phyloP scores from a whole-genome alignment of 345 rosid species.

The Populus simonii region DNA sequence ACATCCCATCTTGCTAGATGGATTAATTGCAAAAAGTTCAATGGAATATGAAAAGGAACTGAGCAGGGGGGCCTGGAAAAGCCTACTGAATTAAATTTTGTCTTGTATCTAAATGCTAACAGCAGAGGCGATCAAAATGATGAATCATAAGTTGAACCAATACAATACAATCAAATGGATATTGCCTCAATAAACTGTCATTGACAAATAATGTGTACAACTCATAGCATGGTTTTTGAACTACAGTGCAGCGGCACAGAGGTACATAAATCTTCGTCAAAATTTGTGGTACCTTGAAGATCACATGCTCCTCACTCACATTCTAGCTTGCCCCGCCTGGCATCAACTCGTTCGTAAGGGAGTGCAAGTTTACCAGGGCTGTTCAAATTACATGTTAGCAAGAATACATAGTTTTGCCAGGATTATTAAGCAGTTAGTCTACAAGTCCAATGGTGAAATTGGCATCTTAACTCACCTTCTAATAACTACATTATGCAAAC shows the following conservation, averaged over 20 bases:
- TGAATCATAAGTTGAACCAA: background rate
- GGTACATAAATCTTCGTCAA: background rate
- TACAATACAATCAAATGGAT: background rate
- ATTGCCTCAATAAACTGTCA: background rate
- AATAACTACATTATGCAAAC: conserved; percentile 82
- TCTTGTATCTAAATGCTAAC: background rate
- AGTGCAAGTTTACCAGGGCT: conserved; percentile 69
- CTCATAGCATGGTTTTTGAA: background rate
- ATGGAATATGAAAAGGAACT: background rate
- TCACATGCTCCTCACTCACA: conserved; percentile 84
- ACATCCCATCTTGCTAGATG: background rate
- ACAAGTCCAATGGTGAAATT: background rate
- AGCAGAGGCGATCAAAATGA: background rate
- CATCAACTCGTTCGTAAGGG: conserved; percentile 86
- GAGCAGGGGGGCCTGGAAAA: background rate
- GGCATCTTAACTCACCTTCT: conserved; percentile 56
- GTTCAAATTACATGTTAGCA: conserved; percentile 22
- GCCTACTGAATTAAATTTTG: background rate
- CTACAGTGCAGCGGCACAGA: background rate
- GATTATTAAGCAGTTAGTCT: background rate
- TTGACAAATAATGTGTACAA: background rate
- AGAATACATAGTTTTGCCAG: background rate
- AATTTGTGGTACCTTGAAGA: conserved; percentile 54
- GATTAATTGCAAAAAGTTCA: background rate
- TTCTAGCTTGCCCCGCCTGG: conserved; percentile 98